These are phyloP conservation scores for Limnanthes douglasii DNA, from an alignment of 345 rosid genomes.

Conservation along the genomic window DNA sequence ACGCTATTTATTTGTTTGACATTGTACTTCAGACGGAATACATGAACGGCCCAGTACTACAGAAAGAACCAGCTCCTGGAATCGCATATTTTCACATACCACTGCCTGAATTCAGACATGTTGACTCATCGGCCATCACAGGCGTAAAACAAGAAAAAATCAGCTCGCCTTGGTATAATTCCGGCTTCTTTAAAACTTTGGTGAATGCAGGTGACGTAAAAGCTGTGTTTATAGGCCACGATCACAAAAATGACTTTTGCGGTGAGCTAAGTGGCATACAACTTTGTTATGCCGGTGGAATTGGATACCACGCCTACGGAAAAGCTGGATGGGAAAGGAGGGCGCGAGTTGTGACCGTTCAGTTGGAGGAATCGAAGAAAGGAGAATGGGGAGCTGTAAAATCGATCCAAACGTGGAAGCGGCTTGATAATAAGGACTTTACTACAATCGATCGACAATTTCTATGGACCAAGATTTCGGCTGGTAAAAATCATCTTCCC, in stretches of 20 bases:
- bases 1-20: too few relatives aligned
- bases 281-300: conserved; percentile 89
- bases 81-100: conserved; percentile 88
- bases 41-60: conserved; percentile 36
- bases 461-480: conserved; percentile 55
- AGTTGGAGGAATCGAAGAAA: conserved; percentile 40
- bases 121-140: conserved; percentile 39
- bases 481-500: conserved; percentile 25
- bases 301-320: conserved; percentile 89
- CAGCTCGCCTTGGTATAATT: conserved; percentile 56
- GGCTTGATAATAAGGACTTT: conserved; percentile 57
- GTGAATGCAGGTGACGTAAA: conserved; percentile 71
- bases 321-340: conserved; percentile 88
- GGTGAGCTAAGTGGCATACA: conserved; percentile 44
- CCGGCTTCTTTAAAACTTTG: conserved; percentile 80
- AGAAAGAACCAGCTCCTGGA: conserved; percentile 61
- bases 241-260: conserved; percentile 84
- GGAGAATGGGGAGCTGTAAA: conserved; percentile 65
- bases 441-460: conserved; percentile 47
- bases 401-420: conserved; percentile 83
- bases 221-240: conserved; percentile 85
- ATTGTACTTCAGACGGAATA: conserved; percentile 66
- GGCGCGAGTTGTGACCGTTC: conserved; percentile 54
- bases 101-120: conserved; percentile 51
- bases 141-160: conserved; percentile 66